Evolutionary conservation across 2,329 filamentous ascomycete genomes (phyloP), one percentile per base, ranked within the genome.

Genomic region (Sarocladium strictum): DNA sequence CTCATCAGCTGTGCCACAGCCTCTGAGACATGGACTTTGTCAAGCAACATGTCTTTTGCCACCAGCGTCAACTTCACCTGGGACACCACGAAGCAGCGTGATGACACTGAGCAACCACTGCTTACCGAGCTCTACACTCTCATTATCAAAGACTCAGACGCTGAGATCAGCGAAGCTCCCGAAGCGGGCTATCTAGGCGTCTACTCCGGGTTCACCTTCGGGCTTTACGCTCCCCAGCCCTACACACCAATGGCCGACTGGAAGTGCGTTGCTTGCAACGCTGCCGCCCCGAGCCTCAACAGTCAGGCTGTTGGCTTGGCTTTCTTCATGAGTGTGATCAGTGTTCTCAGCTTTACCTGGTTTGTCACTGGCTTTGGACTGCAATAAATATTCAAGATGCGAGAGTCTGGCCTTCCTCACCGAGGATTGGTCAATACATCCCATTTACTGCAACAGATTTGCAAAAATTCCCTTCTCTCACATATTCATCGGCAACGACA

Each of bases 281-380:
- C 70, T 12, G 82, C 77, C 19, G 54, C 75, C 23, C 72, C 75
- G 14, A 68, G 70, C 45, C 67, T 76, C 55, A 76, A 81, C 57
- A 67, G 65, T 57, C 72, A 74, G 40, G 76, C 77, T 1, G 33
- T 83, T 9, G 71, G 74, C 5, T 74, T 83, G 55, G 76, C 77
- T 33, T 43, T 81, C 51, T 70, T 72, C 12, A 83, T 84, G 77
- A 75, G 76, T 60, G 50, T 78, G 29, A 64, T 83, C 41, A 85
- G 82, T 1, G 70, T 85, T 3, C 59, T 80, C 27, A 81, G 78
- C 64, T 85, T 86, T 59, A 84, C 81, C 27, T 85, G 81, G 81
- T 85, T 85, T 60, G 80, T 84, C 35, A 72, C 72, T 23, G 81
- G 82, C 2, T 63, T 81, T 11, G 71, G 68, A 9, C 62, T 71